phyloP scores from a whole-genome alignment of 352 stramenopile genomes.

The Globisporangium nodosum region DNA sequence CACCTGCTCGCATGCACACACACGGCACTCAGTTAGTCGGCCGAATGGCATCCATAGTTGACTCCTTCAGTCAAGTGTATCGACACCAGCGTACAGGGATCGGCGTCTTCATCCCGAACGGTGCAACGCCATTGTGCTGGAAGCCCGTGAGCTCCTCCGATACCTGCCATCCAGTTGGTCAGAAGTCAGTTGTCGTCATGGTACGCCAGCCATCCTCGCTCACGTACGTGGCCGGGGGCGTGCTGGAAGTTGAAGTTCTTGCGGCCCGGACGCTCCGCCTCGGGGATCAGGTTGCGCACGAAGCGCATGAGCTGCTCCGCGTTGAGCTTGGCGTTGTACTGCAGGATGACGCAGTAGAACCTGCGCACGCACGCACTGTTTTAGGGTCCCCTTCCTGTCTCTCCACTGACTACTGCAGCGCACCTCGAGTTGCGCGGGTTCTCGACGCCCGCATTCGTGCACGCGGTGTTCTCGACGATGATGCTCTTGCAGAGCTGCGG shows the following conservation, averaged over 20 bases:
- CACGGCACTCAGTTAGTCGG: background rate
- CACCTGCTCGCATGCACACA: conserved; percentile 31
- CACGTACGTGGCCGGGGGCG: conserved; percentile 44
- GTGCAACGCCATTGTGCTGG: conserved; percentile 76
- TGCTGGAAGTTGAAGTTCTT: conserved; percentile 89
- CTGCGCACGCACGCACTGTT: conserved; percentile 12
- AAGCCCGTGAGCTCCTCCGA: conserved; percentile 81
- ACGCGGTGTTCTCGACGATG: conserved; percentile 85
- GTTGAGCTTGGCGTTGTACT: conserved; percentile 85
- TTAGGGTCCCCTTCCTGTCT: background rate
- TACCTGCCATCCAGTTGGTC: conserved; percentile 15
- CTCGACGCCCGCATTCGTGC: conserved; percentile 41
- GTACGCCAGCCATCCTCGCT: background rate
- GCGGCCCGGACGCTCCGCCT: conserved; percentile 43
- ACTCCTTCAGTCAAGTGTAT: background rate
- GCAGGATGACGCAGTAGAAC: conserved; percentile 82
- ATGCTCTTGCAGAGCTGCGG: conserved; percentile 88
- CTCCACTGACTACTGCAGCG: background rate
- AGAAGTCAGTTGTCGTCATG: background rate
- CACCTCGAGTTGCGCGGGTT: conserved; percentile 64
- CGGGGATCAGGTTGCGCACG: conserved; percentile 54
- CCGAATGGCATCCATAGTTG: background rate
- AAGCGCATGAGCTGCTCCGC: conserved; percentile 79
- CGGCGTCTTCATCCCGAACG: conserved; percentile 68
- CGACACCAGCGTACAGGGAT: conserved; percentile 41